These are phyloP conservation scores for Aspergillus latus DNA, from an alignment of 2,329 filamentous ascomycete genomes.

Conservation along the genomic window DNA sequence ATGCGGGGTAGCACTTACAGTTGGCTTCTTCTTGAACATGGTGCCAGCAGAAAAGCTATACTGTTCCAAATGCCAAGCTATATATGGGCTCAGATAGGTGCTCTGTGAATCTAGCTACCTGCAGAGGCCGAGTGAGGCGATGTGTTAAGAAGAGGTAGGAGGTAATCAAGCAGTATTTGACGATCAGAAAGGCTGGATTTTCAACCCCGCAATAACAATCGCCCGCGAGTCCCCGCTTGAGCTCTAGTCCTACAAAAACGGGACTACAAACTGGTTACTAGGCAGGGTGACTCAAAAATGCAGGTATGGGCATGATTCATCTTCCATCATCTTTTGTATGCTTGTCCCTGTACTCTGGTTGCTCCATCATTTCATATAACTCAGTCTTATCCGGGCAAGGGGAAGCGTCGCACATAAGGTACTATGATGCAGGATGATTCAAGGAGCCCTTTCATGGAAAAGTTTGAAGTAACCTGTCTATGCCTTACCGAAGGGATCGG, in stretches of 20 bases:
- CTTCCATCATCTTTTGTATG: neutral
- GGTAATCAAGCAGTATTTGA: conserved; percentile 3
- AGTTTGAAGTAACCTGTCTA: neutral
- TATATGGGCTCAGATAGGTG: neutral
- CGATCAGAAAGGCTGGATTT: conserved; percentile 10
- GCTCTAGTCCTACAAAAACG: neutral
- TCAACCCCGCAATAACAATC: conserved; percentile 25
- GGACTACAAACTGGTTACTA: neutral
- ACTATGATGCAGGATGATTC: neutral
- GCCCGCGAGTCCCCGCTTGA: conserved; percentile 19
- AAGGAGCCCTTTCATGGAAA: neutral
- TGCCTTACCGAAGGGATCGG: too few species aligned
- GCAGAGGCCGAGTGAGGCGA: neutral
- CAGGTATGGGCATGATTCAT: neutral
- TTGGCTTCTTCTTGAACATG: conserved; percentile 67
- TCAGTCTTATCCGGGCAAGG: neutral
- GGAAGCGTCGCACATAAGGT: neutral
- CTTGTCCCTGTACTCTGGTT: neutral
- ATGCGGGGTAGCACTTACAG: conserved; percentile 42
- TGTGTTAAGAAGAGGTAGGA: neutral
- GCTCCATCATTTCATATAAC: neutral
- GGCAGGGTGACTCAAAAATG: neutral
- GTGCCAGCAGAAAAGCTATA: conserved; percentile 5
- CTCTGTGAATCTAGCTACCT: neutral
- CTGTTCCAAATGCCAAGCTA: neutral